Base-by-base conservation (phyloP, 805 yeast species). In the Yarrowia porcina region DNA sequence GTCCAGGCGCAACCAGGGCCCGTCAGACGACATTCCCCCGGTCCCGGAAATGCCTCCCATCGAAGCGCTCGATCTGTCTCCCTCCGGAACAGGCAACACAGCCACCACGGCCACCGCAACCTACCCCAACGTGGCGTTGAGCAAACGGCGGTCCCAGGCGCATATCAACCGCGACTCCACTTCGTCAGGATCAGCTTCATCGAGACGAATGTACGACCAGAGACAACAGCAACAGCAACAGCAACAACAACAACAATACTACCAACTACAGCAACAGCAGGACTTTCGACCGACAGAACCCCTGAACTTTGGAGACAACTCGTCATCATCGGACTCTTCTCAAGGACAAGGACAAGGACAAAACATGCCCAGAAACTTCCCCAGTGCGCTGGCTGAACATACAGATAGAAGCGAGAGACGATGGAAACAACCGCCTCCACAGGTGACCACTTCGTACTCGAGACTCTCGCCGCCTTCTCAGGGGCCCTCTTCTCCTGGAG, bases 1-100 rank as follows among this genome's bases (percentile, higher is more conserved):
- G 15, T 33, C 59, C 33, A 52, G 59, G 59, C 59, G 59, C 44
- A 52, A 33, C 59, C 59, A 52, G 21, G 33, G 33, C 21, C 59
- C 44, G 21, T 27, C 44, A 15, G 44, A 52, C 33, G 59, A 52
- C 27, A 52, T 52, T 13, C 59, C 59, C 6, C 59, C 59, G 7
- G 44, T 52, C 9, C 59, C 59, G 4, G 59, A 52, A 27, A 52
- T 52, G 59, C 59, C 59, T 1, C 44, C 59, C 12, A 52, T 52
- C 59, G 59, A 52, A 10, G 59, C 59, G 8, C 59, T 52, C 1
- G 59, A 52, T 33, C 25, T 52, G 9, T 4, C 25, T 1, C 42
- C 59, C 18, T 25, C 44, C 2, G 44, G 59, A 4, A 25, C 59
- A 7, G 44, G 59, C 11, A 52, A 52, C 44, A 52, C 59, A 8